Percentiles rank a stretch among this genome's conserved stretches.
These are phyloP conservation scores for Auxenochlorella protothecoides DNA, from an alignment of 139 green algal genomes.

Conservation along the genomic window DNA sequence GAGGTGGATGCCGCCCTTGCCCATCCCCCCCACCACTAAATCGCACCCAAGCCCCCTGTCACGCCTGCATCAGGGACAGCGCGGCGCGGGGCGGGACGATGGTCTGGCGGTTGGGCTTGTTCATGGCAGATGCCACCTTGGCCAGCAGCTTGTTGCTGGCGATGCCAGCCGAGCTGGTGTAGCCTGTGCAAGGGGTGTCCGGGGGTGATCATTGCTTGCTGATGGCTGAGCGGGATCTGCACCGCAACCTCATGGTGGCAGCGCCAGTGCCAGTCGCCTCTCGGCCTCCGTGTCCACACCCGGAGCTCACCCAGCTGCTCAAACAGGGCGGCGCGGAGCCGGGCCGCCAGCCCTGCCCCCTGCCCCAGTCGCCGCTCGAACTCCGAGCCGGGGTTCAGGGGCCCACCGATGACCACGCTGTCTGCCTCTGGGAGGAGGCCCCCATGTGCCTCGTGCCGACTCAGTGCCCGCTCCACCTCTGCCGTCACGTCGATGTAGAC, in stretches of 20 bases:
- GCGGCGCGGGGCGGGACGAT: slow-evolving; percentile 53
- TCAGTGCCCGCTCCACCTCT: slow-evolving; percentile 37
- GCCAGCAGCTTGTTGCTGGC: slow-evolving; percentile 78
- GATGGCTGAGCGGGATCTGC: no score
- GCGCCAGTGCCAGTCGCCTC: no score
- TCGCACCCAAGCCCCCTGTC: no score
- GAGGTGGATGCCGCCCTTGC: no score
- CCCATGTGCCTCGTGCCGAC: no score
- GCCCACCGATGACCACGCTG: slow-evolving; percentile 41
- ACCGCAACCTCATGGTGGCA: no score
- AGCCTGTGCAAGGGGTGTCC: slow-evolving; percentile 20
- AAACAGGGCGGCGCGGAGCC: slow-evolving; percentile 41
- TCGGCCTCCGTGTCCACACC: no score
- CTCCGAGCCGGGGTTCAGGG: slow-evolving; percentile 28
- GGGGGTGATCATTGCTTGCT: no score
- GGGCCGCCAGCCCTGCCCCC: slow-evolving; percentile 44
- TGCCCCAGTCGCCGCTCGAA: slow-evolving; percentile 53
- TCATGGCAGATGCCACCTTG: slow-evolving; percentile 70
- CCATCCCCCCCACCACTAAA: no score
- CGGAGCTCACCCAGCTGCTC: slow-evolving; percentile 31
- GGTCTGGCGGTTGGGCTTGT: slow-evolving; percentile 87
- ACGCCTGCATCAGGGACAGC: slow-evolving; percentile 44
- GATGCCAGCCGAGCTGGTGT: slow-evolving; percentile 52
- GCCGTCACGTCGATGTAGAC: slow-evolving; percentile 79
- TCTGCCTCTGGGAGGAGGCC: no score